Conservation (phyloP, 1,139 yeast genomes). For the Debaryomycetaceae sp. region DNA sequence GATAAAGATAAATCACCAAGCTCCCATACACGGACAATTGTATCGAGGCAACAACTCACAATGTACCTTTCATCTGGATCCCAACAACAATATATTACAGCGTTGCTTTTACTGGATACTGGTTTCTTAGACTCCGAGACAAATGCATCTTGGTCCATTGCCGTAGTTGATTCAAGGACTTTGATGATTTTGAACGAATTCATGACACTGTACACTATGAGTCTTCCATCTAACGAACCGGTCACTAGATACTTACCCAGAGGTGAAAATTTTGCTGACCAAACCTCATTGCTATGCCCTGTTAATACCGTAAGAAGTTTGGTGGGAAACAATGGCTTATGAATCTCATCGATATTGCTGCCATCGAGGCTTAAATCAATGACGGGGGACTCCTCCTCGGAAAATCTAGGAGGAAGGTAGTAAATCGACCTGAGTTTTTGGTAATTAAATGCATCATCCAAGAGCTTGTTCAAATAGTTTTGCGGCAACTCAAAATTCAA, state of each 20-base stretch:
- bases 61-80: slow-evolving; percentile 67
- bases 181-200: slow-evolving; percentile 47
- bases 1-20: slow-evolving; percentile 28
- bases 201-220: slow-evolving; percentile 64
- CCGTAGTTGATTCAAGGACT: slow-evolving; percentile 29
- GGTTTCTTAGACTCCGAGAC: slow-evolving; percentile 25
- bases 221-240: slow-evolving; percentile 66
- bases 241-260: slow-evolving; percentile 73
- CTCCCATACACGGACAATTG: slow-evolving; percentile 65
- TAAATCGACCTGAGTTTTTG: slow-evolving; percentile 27
- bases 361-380: neutral
- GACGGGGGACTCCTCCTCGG: neutral
- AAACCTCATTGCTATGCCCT: slow-evolving; percentile 71
- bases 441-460: slow-evolving; percentile 27
- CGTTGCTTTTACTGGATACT: slow-evolving; percentile 22
- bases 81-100: slow-evolving; percentile 71
- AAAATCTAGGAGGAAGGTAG: slow-evolving; percentile 32
- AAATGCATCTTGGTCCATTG: slow-evolving; percentile 26
- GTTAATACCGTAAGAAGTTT: slow-evolving; percentile 33
- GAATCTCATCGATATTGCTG: slow-evolving; percentile 10
- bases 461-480: slow-evolving; percentile 23
- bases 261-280: slow-evolving; percentile 79
- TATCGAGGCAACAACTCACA: slow-evolving; percentile 68
- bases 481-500: slow-evolving; percentile 15
- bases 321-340: slow-evolving; percentile 44